Evolutionary conservation across 768 basidiomycete species (phyloP).

Genomic region (Heimioporus sp.): DNA sequence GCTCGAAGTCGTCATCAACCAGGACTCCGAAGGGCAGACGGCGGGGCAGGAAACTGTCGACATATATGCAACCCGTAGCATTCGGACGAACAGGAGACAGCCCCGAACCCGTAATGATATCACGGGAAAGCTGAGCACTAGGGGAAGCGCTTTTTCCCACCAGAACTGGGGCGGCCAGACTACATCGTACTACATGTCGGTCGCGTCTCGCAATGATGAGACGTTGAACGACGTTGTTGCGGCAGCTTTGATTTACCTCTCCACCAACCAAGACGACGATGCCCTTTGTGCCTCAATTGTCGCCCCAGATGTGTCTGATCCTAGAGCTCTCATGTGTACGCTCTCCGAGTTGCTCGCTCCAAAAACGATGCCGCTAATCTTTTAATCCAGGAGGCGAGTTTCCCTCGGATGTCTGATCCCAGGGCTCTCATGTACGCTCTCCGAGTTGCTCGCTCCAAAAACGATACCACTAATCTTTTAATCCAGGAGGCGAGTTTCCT

Average conservation of each 20-base stretch:
- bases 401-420: background rate
- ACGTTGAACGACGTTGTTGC: background rate
- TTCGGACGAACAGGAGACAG: background rate
- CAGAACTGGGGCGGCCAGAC: background rate
- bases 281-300: background rate
- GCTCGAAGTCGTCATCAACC: background rate
- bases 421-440: background rate
- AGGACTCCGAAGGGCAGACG: background rate
- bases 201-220: background rate
- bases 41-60: background rate
- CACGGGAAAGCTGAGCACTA: background rate
- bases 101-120: background rate
- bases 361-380: too few species aligned
- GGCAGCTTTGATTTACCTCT: background rate
- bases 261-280: background rate
- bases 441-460: too few species aligned
- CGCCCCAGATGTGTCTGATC: background rate
- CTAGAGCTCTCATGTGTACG: background rate
- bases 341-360: background rate
- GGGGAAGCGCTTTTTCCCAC: background rate
- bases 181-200: background rate
- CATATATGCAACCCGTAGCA: background rate
- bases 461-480: too few species aligned
- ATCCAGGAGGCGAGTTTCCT: too few species aligned
- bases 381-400: too few species aligned